Conservation (phyloP, 129 eudicot species). For the Scalesia atractyloides region DNA sequence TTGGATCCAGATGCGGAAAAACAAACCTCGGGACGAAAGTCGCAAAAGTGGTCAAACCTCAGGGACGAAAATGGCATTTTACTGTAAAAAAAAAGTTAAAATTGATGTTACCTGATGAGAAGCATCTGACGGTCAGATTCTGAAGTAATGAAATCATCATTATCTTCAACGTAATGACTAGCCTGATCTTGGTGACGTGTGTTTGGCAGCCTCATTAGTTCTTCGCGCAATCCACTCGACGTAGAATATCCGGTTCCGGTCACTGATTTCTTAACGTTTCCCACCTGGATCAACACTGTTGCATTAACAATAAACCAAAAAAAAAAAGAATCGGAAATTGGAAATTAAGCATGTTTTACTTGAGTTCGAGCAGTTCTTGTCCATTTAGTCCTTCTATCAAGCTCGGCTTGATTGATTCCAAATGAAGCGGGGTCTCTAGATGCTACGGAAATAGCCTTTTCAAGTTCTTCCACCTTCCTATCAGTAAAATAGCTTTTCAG, state of each 20-base stretch:
- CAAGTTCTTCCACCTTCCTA: conserved; percentile 87
- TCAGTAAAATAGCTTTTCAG: conserved; percentile 53
- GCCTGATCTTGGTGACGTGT: conserved; percentile 52
- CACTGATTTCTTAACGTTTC: conserved; percentile 61
- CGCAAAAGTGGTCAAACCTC: background rate
- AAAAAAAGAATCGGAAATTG: too few relatives aligned
- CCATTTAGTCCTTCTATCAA: conserved; percentile 80
- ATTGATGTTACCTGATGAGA: conserved; percentile 53
- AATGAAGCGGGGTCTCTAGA: conserved; percentile 75
- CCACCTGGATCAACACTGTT: conserved; percentile 42
- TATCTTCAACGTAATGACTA: conserved; percentile 49
- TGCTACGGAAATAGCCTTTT: conserved; percentile 75
- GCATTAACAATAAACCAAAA: too few relatives aligned
- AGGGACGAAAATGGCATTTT: too few relatives aligned
- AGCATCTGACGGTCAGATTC: conserved; percentile 79
- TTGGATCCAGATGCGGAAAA: too few relatives aligned
- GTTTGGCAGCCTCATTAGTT: conserved; percentile 76
- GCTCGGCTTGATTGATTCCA: conserved; percentile 64
- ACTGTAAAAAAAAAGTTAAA: background rate
- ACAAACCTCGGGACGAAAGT: too few relatives aligned
- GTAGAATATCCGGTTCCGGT: conserved; percentile 33
- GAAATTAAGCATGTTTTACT: conserved; percentile 28
- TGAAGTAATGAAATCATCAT: conserved; percentile 78
- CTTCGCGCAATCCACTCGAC: conserved; percentile 63
- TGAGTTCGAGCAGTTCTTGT: conserved; percentile 70